Evolutionary conservation across 2,329 filamentous ascomycete genomes (phyloP).

Genomic region (Apiospora koreana): DNA sequence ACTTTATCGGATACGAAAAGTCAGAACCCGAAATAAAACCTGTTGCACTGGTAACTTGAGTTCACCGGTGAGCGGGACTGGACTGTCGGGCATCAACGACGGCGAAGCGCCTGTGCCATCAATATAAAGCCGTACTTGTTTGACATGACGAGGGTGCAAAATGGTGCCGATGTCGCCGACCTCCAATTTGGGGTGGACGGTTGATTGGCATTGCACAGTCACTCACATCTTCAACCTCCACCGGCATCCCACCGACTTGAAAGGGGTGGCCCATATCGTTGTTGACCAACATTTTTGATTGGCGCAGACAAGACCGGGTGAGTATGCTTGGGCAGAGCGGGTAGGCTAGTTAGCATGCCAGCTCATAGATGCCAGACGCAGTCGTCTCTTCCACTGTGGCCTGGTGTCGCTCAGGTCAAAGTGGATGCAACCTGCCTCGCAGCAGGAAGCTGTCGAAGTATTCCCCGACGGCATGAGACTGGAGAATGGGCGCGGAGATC

Average conservation of each 20-base stretch:
- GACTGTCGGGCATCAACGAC: slow-evolving; percentile 6
- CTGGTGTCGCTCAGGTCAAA: background rate
- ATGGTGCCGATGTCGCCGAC: background rate
- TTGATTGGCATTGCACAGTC: background rate
- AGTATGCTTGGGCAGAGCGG: slow-evolving; percentile 1
- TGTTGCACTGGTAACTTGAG: background rate
- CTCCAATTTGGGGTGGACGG: slow-evolving; percentile 1
- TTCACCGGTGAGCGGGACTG: slow-evolving; percentile 1
- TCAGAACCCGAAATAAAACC: background rate
- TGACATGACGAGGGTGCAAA: background rate
- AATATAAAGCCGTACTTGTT: slow-evolving; percentile 1
- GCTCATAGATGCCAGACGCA: slow-evolving; percentile 2
- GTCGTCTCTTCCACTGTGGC: background rate
- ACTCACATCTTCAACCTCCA: slow-evolving; percentile 3
- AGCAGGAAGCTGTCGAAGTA: background rate
- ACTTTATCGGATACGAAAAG: background rate
- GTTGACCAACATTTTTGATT: background rate
- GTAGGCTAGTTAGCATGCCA: slow-evolving; percentile 7
- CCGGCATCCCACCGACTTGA: slow-evolving; percentile 1
- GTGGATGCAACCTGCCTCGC: slow-evolving; percentile 1
- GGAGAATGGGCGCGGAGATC: background rate
- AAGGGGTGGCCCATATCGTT: background rate
- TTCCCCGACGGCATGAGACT: background rate
- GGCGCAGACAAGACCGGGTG: background rate
- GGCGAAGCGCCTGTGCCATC: background rate